phyloP scores from a whole-genome alignment of 2,329 filamentous ascomycete species.

The Aspergillus niger region DNA sequence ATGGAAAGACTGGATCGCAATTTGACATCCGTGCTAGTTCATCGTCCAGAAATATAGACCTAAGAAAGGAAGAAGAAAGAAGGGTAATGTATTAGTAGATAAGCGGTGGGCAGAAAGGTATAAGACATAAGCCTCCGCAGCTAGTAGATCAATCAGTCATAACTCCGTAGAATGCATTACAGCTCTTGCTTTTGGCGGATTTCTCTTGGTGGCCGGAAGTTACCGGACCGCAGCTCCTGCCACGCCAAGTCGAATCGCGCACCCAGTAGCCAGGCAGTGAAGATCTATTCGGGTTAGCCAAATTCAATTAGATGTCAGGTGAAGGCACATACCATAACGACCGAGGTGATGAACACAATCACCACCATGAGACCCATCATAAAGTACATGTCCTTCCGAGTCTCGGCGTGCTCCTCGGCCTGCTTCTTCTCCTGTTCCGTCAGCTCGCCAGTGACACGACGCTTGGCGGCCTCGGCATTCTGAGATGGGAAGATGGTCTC shows the following conservation, averaged over 20 bases:
- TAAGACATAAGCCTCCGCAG: conserved; percentile 32
- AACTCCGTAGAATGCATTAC: conserved; percentile 35
- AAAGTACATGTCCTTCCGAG: conserved; percentile 59
- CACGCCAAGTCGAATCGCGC: conserved; percentile 77
- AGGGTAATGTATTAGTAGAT: conserved; percentile 32
- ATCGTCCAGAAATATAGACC: neutral
- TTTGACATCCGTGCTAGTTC: conserved; percentile 96
- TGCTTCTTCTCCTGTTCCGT: conserved; percentile 61
- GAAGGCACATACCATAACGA: conserved; percentile 70
- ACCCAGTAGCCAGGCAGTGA: conserved; percentile 75
- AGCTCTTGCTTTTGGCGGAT: conserved; percentile 40
- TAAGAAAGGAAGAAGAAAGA: neutral
- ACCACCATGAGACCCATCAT: conserved; percentile 70
- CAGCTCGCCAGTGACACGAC: conserved; percentile 53
- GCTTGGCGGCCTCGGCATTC: conserved; percentile 61
- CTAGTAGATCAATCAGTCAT: conserved; percentile 31
- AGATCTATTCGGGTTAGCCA: conserved; percentile 58
- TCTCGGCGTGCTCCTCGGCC: conserved; percentile 50
- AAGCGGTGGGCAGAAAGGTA: conserved; percentile 29
- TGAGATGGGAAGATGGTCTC: conserved; percentile 89
- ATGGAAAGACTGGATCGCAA: conserved; percentile 83
- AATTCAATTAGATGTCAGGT: neutral
- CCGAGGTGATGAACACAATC: conserved; percentile 72
- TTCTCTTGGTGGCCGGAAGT: conserved; percentile 44
- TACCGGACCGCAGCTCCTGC: conserved; percentile 55